phyloP scores from a whole-genome alignment of 208 protist species.

The Phytomonas sp. region DNA sequence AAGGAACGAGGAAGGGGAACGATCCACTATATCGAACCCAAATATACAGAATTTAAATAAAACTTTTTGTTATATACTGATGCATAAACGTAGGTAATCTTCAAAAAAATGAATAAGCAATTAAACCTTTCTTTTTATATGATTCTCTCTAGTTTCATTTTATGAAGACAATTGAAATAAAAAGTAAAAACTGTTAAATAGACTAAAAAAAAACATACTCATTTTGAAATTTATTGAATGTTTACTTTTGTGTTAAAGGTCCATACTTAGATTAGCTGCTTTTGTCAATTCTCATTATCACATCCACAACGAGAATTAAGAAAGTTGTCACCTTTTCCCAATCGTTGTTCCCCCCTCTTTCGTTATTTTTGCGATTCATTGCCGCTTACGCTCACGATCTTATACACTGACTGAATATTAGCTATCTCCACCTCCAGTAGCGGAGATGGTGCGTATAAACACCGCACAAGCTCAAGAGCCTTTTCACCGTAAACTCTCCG shows the following conservation, averaged over 20 bases:
- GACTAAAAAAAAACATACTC: not conserved
- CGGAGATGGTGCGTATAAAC: conserved; percentile 65
- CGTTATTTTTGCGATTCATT: not conserved
- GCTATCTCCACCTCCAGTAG: conserved; percentile 40
- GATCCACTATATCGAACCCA: not conserved
- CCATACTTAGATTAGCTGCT: not conserved
- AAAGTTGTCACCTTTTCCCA: too few relatives aligned
- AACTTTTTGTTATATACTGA: not conserved
- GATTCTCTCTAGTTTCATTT: too few relatives aligned
- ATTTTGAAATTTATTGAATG: too few relatives aligned
- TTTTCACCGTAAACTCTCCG: conserved; percentile 26
- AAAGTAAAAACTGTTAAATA: not conserved
- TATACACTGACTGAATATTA: conserved; percentile 27
- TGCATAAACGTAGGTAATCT: not conserved
- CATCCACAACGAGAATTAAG: too few relatives aligned
- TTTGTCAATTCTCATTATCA: conserved; percentile 1
- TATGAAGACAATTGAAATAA: not conserved
- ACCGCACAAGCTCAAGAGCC: conserved; percentile 46
- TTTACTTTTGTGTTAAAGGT: too few relatives aligned
- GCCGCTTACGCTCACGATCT: not conserved
- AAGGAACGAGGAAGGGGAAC: not conserved
- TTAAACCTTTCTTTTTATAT: not conserved
- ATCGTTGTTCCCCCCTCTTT: not conserved
- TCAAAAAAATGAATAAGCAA: conserved; percentile 5
- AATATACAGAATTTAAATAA: not conserved